Base-by-base conservation (phyloP, 768 basidiomycete species). In the Tylopilus sp. region DNA sequence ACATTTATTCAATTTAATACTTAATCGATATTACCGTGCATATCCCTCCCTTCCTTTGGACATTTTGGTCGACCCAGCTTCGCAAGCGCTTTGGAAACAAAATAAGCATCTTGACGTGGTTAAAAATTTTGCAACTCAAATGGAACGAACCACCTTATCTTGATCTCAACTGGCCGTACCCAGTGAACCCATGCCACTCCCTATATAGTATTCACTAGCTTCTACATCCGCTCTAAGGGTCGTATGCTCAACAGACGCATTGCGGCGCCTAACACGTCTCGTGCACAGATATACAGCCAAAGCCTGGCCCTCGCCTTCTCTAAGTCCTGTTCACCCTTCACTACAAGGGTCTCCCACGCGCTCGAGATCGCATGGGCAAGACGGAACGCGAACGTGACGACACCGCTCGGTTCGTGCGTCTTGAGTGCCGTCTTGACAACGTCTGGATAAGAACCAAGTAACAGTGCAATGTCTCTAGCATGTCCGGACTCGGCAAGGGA, bases 391-490 rank as follows among this genome's bases (percentile, higher is more conserved):
- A 84, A 99, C 6, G 91, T 95, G 54, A 97, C 93, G 10, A 99
- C 81, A 0, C 88, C 88, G 53, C 88, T 89, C 8, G 95, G 92
- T 70, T 98, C 94, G 59, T 87, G 85, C 18, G 82, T 86, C 69
- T 83, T 83, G 64, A 93, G 71, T 11, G 95, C 95, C 1, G 82
- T 84, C 61, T 85, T 84, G 41, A 98, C 91, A 23, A 94, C 86
- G 60, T 94, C 91, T 2, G 95, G 95, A 75, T 97, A 98, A 22
- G 84, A 77, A 4, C 91, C 88, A 39, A 97, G 79, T n/a, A 95
- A 75, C 73, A 91, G 84, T 20, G 82, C 77, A 62, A 97, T 90
- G 49, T 95, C 91, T 42, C 91, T 79, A 15, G 91, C 88, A 40
- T 90, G 85, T 10, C 73, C 59, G 17, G 86, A 85, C 48, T 85